Evolutionary conservation across 495 filamentous ascomycete species (phyloP).

Genomic region (Entonaema liquescens): DNA sequence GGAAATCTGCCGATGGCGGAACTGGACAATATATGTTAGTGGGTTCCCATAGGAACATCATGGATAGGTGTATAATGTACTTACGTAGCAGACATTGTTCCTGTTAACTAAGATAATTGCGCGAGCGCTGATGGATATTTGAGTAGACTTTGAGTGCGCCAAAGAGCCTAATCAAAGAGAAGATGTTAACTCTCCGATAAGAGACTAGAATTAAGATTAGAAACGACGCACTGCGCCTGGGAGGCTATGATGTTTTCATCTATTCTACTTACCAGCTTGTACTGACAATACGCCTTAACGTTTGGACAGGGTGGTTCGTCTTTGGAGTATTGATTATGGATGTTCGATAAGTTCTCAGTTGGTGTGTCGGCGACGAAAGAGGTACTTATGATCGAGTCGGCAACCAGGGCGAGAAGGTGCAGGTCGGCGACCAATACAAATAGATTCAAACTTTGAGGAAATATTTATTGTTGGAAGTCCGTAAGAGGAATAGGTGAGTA

Average conservation of each 20-base stretch:
- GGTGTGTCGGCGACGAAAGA: not conserved
- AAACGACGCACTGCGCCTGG: not conserved
- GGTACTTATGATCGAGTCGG: not conserved
- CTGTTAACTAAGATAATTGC: not conserved
- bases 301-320: not conserved
- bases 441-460: no score
- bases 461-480: no score
- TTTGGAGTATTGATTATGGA: not conserved
- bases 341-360: not conserved
- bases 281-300: not conserved
- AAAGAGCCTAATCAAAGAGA: not conserved
- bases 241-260: not conserved
- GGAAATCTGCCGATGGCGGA: not conserved
- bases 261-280: not conserved
- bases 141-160: no score
- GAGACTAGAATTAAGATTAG: not conserved
- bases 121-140: no score
- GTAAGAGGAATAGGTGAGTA: not conserved
- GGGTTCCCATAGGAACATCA: not conserved
- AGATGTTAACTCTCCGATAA: not conserved
- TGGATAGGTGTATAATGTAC: not conserved
- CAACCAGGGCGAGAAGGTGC: not conserved
- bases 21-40: not conserved
- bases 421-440: not conserved
- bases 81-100: not conserved